phyloP scores from a whole-genome alignment of 2,329 filamentous ascomycete genomes.

The Teratosphaeria gauchensis region DNA sequence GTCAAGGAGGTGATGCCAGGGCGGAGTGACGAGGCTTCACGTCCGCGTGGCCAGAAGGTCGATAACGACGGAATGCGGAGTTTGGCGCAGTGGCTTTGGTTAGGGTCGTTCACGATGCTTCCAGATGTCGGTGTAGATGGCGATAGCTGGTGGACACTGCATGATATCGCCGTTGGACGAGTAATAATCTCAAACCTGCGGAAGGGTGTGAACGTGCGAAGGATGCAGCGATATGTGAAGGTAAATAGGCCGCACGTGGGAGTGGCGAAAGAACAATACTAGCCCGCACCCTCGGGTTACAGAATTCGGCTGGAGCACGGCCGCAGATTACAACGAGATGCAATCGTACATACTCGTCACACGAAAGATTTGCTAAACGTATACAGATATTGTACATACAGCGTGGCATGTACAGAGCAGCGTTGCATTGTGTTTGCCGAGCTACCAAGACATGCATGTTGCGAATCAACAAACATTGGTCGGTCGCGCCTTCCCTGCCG shows the following conservation, averaged over 20 bases:
- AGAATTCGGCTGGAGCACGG: neutral
- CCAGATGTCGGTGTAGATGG: conserved; percentile 18
- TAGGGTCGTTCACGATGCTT: conserved; percentile 3
- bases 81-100: neutral
- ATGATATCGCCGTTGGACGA: neutral
- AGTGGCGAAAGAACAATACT: conserved; percentile 23
- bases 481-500: neutral
- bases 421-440: neutral
- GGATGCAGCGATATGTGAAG: neutral
- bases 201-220: neutral
- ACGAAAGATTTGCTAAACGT: neutral
- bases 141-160: conserved; percentile 21
- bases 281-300: conserved; percentile 16
- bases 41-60: neutral
- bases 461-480: neutral
- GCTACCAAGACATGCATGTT: neutral
- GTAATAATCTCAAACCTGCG: neutral
- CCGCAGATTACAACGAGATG: neutral
- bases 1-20: neutral
- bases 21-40: neutral
- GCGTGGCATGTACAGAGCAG: neutral
- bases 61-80: neutral
- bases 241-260: neutral
- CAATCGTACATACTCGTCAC: neutral
- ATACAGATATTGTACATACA: neutral